These are phyloP conservation scores for Aquilaria yunnanensis DNA, from an alignment of 345 rosid species.

Conservation along the genomic window DNA sequence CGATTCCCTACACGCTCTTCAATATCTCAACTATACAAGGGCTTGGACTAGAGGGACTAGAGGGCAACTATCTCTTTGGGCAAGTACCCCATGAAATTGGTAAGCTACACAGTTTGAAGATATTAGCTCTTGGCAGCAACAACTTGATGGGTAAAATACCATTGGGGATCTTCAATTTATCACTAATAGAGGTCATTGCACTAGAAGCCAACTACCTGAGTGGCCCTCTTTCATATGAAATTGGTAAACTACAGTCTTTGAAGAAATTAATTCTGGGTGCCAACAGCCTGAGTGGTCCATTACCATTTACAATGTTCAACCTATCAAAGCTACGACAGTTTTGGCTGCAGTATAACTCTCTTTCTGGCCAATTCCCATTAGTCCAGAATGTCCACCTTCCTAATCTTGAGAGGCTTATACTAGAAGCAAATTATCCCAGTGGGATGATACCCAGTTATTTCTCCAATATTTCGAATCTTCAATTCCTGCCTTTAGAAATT, in stretches of 20 bases:
- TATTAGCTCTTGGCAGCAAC: background rate
- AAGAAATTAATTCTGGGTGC: background rate
- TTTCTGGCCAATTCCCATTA: conserved; percentile 17
- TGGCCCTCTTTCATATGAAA: background rate
- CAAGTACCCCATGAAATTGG: background rate
- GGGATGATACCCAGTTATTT: too few relatives aligned
- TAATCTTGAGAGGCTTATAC: too few relatives aligned
- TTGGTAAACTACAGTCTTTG: conserved; percentile 3
- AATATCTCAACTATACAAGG: too few relatives aligned
- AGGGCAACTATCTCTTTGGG: background rate
- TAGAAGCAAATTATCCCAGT: too few relatives aligned
- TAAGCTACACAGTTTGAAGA: background rate
- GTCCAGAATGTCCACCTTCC: too few relatives aligned
- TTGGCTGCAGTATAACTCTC: background rate
- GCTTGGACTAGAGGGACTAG: too few relatives aligned
- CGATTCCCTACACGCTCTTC: background rate
- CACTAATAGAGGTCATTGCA: too few relatives aligned
- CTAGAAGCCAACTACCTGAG: too few relatives aligned
- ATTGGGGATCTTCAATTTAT: background rate
- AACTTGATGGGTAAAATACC: conserved; percentile 4
- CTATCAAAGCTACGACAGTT: too few relatives aligned
- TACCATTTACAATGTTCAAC: background rate
- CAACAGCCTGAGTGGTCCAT: background rate
- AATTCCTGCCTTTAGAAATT: conserved; percentile 2
- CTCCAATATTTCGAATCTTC: too few relatives aligned